These are phyloP conservation scores for Coemansia sp. DNA, from an alignment of 192 early-diverging fungal genomes.

Conservation along the genomic window DNA sequence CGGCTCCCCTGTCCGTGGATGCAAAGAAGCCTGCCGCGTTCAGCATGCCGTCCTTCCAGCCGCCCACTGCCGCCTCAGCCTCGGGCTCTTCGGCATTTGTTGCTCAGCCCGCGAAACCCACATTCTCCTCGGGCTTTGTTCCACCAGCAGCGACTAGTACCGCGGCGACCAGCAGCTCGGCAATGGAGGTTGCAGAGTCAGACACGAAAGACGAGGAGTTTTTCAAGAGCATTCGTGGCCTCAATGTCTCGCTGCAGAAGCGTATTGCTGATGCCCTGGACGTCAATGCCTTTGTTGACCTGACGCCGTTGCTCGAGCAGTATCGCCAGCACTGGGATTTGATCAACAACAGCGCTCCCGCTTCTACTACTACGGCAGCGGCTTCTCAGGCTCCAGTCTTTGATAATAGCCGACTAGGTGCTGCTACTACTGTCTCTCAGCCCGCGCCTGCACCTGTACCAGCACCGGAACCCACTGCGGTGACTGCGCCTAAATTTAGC, in stretches of 20 bases:
- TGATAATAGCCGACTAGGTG: constrained; percentile 9
- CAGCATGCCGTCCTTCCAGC: constrained; percentile 44
- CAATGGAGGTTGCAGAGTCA: background rate
- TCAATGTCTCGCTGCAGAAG: constrained; percentile 52
- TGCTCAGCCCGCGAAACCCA: constrained; percentile 7
- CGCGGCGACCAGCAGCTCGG: background rate
- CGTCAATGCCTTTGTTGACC: constrained; percentile 45
- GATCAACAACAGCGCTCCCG: constrained; percentile 4
- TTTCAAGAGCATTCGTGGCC: constrained; percentile 50
- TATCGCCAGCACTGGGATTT: constrained; percentile 41
- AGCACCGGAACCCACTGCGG: background rate
- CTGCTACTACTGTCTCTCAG: background rate
- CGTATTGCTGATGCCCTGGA: constrained; percentile 38
- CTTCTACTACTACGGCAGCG: background rate
- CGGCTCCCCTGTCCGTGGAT: background rate
- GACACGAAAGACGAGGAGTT: constrained; percentile 25
- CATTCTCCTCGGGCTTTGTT: constrained; percentile 28
- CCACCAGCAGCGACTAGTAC: constrained; percentile 8
- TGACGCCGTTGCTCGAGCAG: constrained; percentile 47
- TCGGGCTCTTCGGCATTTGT: constrained; percentile 4
- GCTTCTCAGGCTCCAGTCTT: background rate
- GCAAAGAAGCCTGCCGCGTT: constrained; percentile 12
- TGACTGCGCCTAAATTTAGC: constrained; percentile 3
- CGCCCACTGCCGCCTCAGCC: constrained; percentile 21
- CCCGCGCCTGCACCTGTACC: background rate